phyloP scores from a whole-genome alignment of 768 basidiomycete genomes.

The Chalciporus piperatus region DNA sequence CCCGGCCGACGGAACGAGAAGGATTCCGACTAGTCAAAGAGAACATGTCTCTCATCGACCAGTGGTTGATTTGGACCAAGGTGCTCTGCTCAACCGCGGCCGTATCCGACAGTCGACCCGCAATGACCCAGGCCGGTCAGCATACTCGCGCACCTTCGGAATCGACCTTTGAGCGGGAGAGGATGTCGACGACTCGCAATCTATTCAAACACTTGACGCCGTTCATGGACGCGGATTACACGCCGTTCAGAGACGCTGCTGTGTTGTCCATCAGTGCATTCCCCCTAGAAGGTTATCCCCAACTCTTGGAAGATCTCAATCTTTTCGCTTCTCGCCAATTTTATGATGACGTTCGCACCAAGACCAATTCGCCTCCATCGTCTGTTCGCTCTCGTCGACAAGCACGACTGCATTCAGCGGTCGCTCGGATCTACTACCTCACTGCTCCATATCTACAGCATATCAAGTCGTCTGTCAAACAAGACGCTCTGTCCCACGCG shows the following conservation, averaged over 20 bases:
- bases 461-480: slow-evolving; percentile 63
- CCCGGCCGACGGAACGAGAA: slow-evolving; percentile 49
- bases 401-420: slow-evolving; percentile 78
- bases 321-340: slow-evolving; percentile 78
- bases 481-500: slow-evolving; percentile 72
- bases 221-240: slow-evolving; percentile 84
- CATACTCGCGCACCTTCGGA: slow-evolving; percentile 72
- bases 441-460: slow-evolving; percentile 76
- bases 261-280: slow-evolving; percentile 89
- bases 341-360: slow-evolving; percentile 63
- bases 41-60: slow-evolving; percentile 58
- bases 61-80: slow-evolving; percentile 85
- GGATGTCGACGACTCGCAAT: slow-evolving; percentile 76
- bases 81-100: slow-evolving; percentile 80
- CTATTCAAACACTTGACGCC: slow-evolving; percentile 84
- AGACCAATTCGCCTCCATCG: slow-evolving; percentile 41
- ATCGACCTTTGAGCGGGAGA: slow-evolving; percentile 74
- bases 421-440: slow-evolving; percentile 85
- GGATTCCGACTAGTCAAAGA: slow-evolving; percentile 53
- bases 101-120: slow-evolving; percentile 58
- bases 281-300: slow-evolving; percentile 70
- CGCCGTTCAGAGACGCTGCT: slow-evolving; percentile 79
- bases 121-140: slow-evolving; percentile 55
- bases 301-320: slow-evolving; percentile 81
- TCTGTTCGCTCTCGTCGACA: slow-evolving; percentile 65